phyloP scores from a whole-genome alignment of 1,284 basidiomycete species.

The Ceratobasidium sp. region DNA sequence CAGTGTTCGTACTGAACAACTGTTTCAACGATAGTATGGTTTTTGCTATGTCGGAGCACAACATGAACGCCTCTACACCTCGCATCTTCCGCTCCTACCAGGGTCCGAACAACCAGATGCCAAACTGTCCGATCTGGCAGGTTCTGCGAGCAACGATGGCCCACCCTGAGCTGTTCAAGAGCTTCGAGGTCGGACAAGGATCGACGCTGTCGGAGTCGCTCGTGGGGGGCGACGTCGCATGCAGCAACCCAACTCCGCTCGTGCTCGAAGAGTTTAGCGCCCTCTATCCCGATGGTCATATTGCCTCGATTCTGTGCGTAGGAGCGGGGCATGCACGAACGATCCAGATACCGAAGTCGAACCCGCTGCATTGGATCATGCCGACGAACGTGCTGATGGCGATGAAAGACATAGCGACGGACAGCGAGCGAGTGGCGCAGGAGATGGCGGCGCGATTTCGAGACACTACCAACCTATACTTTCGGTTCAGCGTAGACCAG shows the following conservation, averaged over 20 bases:
- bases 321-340: constrained; percentile 13
- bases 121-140: constrained; percentile 23
- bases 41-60: constrained; percentile 7
- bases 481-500: neutral
- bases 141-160: constrained; percentile 23
- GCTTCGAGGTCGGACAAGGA: neutral
- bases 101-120: neutral
- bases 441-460: neutral
- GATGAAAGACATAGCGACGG: constrained; percentile 9
- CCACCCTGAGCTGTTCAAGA: constrained; percentile 14
- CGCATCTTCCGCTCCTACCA: constrained; percentile 6
- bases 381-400: neutral
- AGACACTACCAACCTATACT: neutral
- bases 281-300: neutral
- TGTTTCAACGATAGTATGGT: neutral
- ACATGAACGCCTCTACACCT: neutral
- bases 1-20: too few species aligned
- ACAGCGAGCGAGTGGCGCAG: constrained; percentile 31
- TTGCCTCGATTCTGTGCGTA: constrained; percentile 10
- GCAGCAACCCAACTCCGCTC: constrained; percentile 17
- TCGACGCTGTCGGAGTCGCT: neutral
- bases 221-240: neutral
- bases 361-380: neutral
- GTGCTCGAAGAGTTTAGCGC: constrained; percentile 2
- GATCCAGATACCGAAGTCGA: constrained; percentile 10